These are phyloP conservation scores for Gastrolobium villosum DNA, from an alignment of 306 rosid species.

Conservation along the genomic window DNA sequence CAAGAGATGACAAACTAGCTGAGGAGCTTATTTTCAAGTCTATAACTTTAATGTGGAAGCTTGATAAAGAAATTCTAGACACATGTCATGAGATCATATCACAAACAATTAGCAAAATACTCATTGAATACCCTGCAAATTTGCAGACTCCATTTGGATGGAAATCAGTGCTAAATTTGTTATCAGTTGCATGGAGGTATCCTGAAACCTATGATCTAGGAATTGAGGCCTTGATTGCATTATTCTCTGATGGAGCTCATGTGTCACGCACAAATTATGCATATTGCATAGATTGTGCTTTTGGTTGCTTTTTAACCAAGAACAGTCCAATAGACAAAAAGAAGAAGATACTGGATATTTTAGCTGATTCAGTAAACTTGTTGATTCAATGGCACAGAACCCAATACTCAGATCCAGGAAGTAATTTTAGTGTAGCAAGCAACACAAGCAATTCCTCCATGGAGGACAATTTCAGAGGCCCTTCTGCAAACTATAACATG, in stretches of 20 bases:
- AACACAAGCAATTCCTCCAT: conserved; percentile 64
- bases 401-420: conserved; percentile 68
- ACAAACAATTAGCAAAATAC: conserved; percentile 63
- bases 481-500: conserved; percentile 61
- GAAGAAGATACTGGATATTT: conserved; percentile 69
- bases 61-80: conserved; percentile 85
- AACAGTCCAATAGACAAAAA: conserved; percentile 88
- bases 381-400: conserved; percentile 75
- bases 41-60: conserved; percentile 90
- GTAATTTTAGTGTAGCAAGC: conserved; percentile 58
- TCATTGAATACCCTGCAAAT: conserved; percentile 74
- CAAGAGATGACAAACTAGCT: conserved; percentile 60
- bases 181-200: conserved; percentile 75
- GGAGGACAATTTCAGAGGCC: conserved; percentile 66
- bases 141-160: conserved; percentile 80
- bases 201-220: conserved; percentile 78
- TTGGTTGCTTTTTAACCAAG: conserved; percentile 76
- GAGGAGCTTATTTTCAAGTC: conserved; percentile 94
- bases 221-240: conserved; percentile 69
- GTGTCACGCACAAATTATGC: conserved; percentile 68
- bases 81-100: conserved; percentile 70
- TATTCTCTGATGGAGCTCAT: conserved; percentile 67
- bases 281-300: conserved; percentile 78
- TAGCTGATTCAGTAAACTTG: conserved; percentile 70
- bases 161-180: conserved; percentile 81